Base-by-base conservation (phyloP, 2,329 filamentous ascomycete species). In the Fonsecaea multimorphosa region DNA sequence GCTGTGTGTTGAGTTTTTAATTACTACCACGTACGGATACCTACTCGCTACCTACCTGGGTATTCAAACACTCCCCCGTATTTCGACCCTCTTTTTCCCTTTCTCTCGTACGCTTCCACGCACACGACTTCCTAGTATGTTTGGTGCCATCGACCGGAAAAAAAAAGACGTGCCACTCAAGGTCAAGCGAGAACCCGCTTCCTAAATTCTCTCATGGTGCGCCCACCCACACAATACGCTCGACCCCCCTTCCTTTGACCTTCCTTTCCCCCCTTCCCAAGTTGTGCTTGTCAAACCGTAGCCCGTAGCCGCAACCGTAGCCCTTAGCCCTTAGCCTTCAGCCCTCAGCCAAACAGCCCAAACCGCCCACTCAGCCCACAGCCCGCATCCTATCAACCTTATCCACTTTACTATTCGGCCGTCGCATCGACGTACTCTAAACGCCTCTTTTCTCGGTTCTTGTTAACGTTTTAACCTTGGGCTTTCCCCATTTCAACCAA, bases 151-250 rank as follows among this genome's bases (percentile, higher is more conserved):
- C 5, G 38, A 3, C 11, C n/a, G n/a, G n/a, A 38, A 38, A 14
- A 38, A 12, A 38, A 16, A 38, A 38, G 16, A 44, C 46, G 65
- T 64, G 65, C 65, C 65, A 64, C 61, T 52, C 54, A 31, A 31
- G 29, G 32, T 64, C 61, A 67, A 67, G 65, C 65, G 65, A 67
- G 58, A 61, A 64, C 56, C 65, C 65, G 61, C 65, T 53, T 58
- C 36, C 58, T 53, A 29, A 53, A 61, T 61, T 61, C 58, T 16
- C 49, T 36, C 58, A n/a, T 31, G 27, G 6, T 27, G 31, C 40
- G 19, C 19, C 55, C 34, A 40, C 29, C 34, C 56, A 58, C n/a
- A 36, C 19, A 19, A 32, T 24, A 12, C 55, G 9, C 36, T 40
- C 8, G 9, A 16, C 58, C 27, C 32, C 58, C 29, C 29, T 36